A percentile compares a stretch with the other conserved stretches of the same genome.
These are phyloP conservation scores for Suillus decipiens DNA, from an alignment of 768 basidiomycete genomes.

Conservation along the genomic window DNA sequence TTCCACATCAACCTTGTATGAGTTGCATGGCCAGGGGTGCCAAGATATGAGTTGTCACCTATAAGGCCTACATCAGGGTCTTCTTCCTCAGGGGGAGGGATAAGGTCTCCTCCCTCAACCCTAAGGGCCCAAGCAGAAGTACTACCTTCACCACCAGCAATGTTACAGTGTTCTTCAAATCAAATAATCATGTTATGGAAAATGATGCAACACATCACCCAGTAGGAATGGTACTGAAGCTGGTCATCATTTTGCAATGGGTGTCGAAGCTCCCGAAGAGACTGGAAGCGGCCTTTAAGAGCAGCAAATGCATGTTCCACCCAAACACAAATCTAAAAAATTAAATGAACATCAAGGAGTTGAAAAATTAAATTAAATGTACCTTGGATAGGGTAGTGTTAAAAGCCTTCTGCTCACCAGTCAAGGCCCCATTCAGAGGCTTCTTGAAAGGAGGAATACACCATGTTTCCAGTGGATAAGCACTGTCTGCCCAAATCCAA, in stretches of 20 bases:
- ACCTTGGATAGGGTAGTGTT: conserved; percentile 7
- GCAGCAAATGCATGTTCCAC: background rate
- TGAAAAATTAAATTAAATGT: background rate
- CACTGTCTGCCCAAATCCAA: conserved; percentile 15
- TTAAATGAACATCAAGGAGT: too few species aligned
- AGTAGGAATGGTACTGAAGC: background rate
- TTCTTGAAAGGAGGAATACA: conserved; percentile 18
- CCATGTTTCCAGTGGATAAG: conserved; percentile 4
- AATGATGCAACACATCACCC: conserved; percentile 6
- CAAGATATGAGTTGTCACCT: background rate
- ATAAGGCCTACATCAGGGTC: background rate
- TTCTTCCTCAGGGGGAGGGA: background rate
- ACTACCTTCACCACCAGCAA: background rate
- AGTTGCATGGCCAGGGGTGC: background rate
- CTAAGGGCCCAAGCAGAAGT: background rate
- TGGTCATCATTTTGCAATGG: background rate
- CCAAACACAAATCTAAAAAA: conserved; percentile 1
- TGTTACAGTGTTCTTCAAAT: background rate
- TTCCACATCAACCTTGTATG: background rate
- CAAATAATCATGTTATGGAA: conserved; percentile 5
- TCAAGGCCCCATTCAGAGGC: background rate
- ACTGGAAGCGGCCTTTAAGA: conserved; percentile 1
- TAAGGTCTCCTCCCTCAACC: background rate
- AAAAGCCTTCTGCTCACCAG: background rate
- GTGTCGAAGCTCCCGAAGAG: background rate